A percentile compares a stretch with the other conserved stretches of the same genome.
Evolutionary conservation across 495 filamentous ascomycete genomes (phyloP).

Genomic region (Penicillium roqueforti): DNA sequence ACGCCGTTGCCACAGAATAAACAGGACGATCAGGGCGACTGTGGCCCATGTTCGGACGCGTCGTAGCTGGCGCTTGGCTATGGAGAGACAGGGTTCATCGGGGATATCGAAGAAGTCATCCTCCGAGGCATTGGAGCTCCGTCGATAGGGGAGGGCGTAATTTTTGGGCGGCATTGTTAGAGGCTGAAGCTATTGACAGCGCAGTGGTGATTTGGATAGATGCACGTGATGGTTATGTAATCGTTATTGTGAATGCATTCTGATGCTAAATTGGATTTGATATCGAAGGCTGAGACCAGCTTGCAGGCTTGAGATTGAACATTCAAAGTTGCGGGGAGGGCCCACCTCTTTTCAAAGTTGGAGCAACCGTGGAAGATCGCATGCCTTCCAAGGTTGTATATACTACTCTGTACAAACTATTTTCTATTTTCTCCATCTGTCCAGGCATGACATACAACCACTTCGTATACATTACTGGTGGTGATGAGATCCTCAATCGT

Average conservation of each 20-base stretch:
- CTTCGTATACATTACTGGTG: too few species aligned
- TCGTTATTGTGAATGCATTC: neutral
- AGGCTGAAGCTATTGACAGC: neutral
- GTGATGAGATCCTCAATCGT: too few species aligned
- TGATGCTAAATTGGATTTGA: neutral
- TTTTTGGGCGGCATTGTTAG: slow-evolving; percentile 20
- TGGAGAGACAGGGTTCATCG: slow-evolving; percentile 31
- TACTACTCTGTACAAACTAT: too few species aligned
- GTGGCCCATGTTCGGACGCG: slow-evolving; percentile 37
- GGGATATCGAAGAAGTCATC: slow-evolving; percentile 45
- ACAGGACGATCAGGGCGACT: slow-evolving; percentile 28
- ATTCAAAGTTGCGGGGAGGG: neutral
- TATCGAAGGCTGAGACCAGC: neutral
- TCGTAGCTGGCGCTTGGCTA: slow-evolving; percentile 37
- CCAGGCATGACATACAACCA: too few species aligned
- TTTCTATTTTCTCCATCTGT: too few species aligned
- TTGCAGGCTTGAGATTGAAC: neutral
- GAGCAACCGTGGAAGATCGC: neutral
- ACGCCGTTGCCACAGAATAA: slow-evolving; percentile 31
- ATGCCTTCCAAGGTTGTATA: too few species aligned
- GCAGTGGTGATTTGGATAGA: neutral
- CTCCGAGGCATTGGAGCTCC: slow-evolving; percentile 36
- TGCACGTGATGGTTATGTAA: slow-evolving; percentile 7
- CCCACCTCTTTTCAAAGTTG: neutral
- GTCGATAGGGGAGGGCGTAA: slow-evolving; percentile 26